A percentile compares a stretch with the other conserved stretches of the same genome.
phyloP scores from a whole-genome alignment of 2,329 filamentous ascomycete genomes.

The Aspergillus brasiliensis region DNA sequence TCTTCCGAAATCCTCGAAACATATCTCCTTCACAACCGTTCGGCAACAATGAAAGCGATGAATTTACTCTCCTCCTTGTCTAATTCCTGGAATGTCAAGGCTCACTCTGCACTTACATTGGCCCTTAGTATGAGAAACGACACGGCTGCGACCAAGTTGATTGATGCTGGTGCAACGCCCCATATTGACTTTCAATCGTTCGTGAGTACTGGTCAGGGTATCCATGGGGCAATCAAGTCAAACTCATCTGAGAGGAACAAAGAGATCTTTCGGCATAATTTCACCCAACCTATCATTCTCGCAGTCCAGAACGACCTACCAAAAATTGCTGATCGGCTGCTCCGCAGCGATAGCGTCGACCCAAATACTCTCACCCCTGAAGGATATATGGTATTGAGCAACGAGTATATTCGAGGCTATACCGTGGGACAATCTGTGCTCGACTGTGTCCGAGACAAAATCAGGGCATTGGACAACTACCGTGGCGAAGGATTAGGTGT shows the following conservation, averaged over 20 bases:
- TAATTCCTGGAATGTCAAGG: slow-evolving; percentile 34
- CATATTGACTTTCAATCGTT: slow-evolving; percentile 60
- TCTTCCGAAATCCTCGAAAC: slow-evolving; percentile 48
- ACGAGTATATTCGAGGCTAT: neutral
- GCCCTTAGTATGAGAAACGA: slow-evolving; percentile 60
- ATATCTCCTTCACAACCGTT: slow-evolving; percentile 57
- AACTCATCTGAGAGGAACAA: slow-evolving; percentile 53
- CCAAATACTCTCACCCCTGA: slow-evolving; percentile 59
- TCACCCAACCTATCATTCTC: slow-evolving; percentile 67
- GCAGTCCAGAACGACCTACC: slow-evolving; percentile 58
- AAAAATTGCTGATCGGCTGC: slow-evolving; percentile 59
- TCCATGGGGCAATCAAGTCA: slow-evolving; percentile 23
- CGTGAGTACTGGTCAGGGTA: slow-evolving; percentile 28
- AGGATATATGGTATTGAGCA: slow-evolving; percentile 28
- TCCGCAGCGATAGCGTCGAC: slow-evolving; percentile 64
- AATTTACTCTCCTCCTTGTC: slow-evolving; percentile 61
- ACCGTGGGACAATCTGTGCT: slow-evolving; percentile 50
- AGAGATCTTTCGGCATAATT: slow-evolving; percentile 48
- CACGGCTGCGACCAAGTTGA: slow-evolving; percentile 59
- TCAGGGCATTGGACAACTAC: slow-evolving; percentile 55
- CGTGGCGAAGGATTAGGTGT: slow-evolving; percentile 31
- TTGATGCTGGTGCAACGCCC: slow-evolving; percentile 64
- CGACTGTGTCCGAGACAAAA: slow-evolving; percentile 60
- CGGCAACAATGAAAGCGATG: slow-evolving; percentile 64
- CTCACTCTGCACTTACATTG: slow-evolving; percentile 57